These are phyloP conservation scores for Fagus crenata DNA, from an alignment of 306 rosid species.

Conservation along the genomic window DNA sequence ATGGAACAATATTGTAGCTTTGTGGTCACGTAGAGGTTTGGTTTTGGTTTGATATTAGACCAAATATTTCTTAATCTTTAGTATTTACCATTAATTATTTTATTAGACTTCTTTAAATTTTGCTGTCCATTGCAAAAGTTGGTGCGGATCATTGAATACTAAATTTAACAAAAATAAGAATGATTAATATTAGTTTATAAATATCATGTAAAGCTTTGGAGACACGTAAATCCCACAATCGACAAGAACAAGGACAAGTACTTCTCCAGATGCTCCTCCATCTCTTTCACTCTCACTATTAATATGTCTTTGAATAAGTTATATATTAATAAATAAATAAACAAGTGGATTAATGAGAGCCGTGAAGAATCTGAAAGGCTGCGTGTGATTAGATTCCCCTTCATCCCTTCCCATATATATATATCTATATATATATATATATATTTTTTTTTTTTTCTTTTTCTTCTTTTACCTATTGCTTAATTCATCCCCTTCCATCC, in stretches of 20 bases:
- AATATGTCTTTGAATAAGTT: constrained; percentile 3
- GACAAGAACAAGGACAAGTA: not conserved
- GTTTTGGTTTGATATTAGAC: not conserved
- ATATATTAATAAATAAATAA: not conserved
- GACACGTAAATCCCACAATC: constrained; percentile 32
- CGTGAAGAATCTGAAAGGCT: constrained; percentile 30
- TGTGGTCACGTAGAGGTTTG: constrained; percentile 1
- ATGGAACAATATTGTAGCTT: no score
- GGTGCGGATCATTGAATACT: no score
- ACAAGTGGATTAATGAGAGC: constrained; percentile 24
- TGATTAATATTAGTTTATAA: not conserved
- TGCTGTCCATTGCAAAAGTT: no score
- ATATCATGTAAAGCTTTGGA: constrained; percentile 16
- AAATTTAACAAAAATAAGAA: no score
- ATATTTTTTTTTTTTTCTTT: no score
- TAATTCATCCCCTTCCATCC: not conserved
- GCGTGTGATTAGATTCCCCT: constrained; percentile 12
- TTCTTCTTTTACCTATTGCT: no score
- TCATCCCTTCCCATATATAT: not conserved
- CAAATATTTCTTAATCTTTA: not conserved
- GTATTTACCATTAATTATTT: no score
- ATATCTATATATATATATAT: no score
- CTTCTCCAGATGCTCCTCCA: constrained; percentile 2
- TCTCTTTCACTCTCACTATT: not conserved
- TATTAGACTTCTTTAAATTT: no score